Percentiles rank a stretch among this genome's conserved stretches.
Evolutionary conservation across 306 rosid genomes (phyloP).

Genomic region (Prunus mume): DNA sequence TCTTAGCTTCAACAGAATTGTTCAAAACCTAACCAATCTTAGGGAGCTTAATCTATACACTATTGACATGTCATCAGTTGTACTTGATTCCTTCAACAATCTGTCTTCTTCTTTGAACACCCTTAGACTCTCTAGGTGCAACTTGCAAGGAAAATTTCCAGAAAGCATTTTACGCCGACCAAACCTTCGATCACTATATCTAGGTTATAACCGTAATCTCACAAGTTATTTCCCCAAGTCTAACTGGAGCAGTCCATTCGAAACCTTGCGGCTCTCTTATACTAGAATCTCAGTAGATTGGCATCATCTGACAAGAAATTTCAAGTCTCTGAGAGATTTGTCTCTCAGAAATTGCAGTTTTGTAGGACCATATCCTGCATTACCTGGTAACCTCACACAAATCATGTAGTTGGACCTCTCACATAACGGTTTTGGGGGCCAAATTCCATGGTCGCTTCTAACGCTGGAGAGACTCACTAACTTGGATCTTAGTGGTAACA

Average conservation of each 20-base stretch:
- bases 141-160: background rate
- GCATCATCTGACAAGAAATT: no score
- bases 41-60: no score
- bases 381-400: background rate
- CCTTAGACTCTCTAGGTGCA: fast-evolving
- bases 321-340: background rate
- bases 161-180: background rate
- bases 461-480: background rate
- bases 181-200: background rate
- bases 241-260: no score
- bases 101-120: background rate
- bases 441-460: background rate
- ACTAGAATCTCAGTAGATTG: no score
- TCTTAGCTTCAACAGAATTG: no score
- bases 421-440: background rate
- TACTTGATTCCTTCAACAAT: background rate
- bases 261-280: no score
- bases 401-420: background rate
- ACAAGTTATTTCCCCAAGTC: background rate
- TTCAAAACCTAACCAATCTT: no score
- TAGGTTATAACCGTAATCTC: background rate
- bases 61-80: background rate
- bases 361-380: background rate
- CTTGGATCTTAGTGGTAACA: background rate
- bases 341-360: background rate